Evolutionary conservation across 2,329 filamentous ascomycete genomes (phyloP), one percentile per base, ranked within the genome.

Genomic region (Penicillium sp.): DNA sequence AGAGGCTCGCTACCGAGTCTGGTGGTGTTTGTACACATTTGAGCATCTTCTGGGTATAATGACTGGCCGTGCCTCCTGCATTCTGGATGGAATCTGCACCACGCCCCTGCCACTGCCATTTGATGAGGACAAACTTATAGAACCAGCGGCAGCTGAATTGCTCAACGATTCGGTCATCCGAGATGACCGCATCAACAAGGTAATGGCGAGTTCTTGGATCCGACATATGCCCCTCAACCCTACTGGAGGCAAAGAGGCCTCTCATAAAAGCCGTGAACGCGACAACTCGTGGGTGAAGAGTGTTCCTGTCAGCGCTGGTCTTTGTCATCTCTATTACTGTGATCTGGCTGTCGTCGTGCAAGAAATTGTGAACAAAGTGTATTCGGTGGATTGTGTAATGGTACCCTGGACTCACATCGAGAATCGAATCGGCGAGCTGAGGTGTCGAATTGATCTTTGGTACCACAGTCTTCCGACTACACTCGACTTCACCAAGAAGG

Each of bases 11-110:
- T 78, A 78, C 55, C 71, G 74, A 49, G 73, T 79, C 3, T 80
- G 78, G 78, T 79, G 76, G 74, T 76, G 76, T 52, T 63, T 79
- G 2, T 77, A 78, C 52, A 71, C 69, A 2, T 73, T 79, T 43
- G 78, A 80, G 60, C 76, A 78, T 52, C 69, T 75, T 33, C 69
- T 80, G 35, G 75, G 75, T 16, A 70, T 76, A 55, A 78, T 80
- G 75, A 79, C 78, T n/a, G 78, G 78, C 39, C 71, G 78, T 43
- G 68, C 76, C 26, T 75, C 74, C 29, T 77, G 74, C 53, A 75
- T 79, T 19, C 63, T 72, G 24, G 74, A 78, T 58, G 73, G 75
- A 16, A 70, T 78, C 49, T 78, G 75, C 63, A 79, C 74, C 16
- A 72, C 75, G 4, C 75, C 77, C 31, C 66, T 79, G 45, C 76